Percentiles rank a stretch among this genome's conserved stretches.
Evolutionary conservation across 2,329 filamentous ascomycete genomes (phyloP).

Genomic region (Colletotrichum sp.): DNA sequence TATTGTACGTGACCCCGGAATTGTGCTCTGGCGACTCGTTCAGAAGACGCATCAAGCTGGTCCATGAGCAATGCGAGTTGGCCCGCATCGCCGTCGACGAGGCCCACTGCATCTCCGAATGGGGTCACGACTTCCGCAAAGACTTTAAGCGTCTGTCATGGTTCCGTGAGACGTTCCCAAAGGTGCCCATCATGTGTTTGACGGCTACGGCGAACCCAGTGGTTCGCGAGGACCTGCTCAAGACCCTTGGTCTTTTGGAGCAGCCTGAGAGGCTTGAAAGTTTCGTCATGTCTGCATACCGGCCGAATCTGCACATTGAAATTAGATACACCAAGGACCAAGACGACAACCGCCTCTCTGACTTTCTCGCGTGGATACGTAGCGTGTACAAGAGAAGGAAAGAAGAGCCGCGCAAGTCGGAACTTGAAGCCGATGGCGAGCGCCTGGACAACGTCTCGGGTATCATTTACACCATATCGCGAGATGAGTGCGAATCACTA

Average conservation of each 20-base stretch:
- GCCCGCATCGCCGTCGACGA: conserved; percentile 90
- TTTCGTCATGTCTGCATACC: conserved; percentile 84
- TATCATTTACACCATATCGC: conserved; percentile 80
- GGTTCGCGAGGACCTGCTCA: conserved; percentile 84
- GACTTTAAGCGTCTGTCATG: conserved; percentile 87
- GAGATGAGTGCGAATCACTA: conserved; percentile 76
- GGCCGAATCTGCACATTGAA: conserved; percentile 90
- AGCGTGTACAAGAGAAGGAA: conserved; percentile 73
- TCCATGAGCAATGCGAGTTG: conserved; percentile 84
- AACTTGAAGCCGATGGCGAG: conserved; percentile 60
- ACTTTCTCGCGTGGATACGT: conserved; percentile 80
- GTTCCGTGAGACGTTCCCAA: conserved; percentile 82
- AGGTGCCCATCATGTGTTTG: conserved; percentile 89
- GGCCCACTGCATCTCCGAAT: conserved; percentile 96
- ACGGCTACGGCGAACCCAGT: conserved; percentile 88
- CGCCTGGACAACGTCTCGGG: conserved; percentile 71
- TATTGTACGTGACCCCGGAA: conserved; percentile 95
- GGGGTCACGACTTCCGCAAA: conserved; percentile 96
- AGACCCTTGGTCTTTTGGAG: conserved; percentile 71
- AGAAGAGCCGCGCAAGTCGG: conserved; percentile 60
- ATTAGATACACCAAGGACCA: conserved; percentile 83
- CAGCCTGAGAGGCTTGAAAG: conserved; percentile 64
- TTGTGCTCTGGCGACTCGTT: conserved; percentile 81
- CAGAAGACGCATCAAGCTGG: conserved; percentile 72
- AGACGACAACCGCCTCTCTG: conserved; percentile 71